Percentiles rank a stretch among this genome's conserved stretches.
Conservation (phyloP, 2,329 filamentous ascomycete species). For the Talaromyces sp. region DNA sequence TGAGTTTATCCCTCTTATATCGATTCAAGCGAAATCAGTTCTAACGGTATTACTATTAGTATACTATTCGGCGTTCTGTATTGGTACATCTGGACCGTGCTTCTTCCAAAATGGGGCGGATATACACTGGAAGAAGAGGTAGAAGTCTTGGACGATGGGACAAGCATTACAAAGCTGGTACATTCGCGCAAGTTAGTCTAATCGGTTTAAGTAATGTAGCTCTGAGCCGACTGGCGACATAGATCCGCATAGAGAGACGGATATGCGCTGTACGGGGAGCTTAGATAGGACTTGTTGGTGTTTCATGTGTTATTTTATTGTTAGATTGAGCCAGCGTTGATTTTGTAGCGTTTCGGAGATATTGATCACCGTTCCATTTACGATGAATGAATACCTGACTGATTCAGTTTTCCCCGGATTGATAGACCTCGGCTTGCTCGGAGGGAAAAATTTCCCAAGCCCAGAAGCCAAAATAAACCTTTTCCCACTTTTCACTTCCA, state of each 20-base stretch:
- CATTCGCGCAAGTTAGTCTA: constrained; percentile 11
- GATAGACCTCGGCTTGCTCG: neutral
- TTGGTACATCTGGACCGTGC: constrained; percentile 63
- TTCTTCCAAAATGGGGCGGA: constrained; percentile 54
- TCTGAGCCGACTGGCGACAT: neutral
- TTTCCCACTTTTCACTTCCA: neutral
- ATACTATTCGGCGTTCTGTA: constrained; percentile 57
- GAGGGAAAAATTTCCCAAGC: neutral
- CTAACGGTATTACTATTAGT: constrained; percentile 34
- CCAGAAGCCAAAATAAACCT: neutral
- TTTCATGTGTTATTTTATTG: neutral
- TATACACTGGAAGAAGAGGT: constrained; percentile 60
- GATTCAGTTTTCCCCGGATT: neutral
- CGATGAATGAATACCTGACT: neutral
- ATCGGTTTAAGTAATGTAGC: neutral
- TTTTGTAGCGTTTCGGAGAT: neutral
- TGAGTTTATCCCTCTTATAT: constrained; percentile 24
- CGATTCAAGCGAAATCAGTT: neutral
- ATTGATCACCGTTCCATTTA: neutral
- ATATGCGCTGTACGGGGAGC: neutral
- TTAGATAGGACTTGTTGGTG: neutral
- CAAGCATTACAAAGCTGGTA: constrained; percentile 56
- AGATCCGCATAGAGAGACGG: neutral
- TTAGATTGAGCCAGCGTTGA: neutral
- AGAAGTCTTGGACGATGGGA: constrained; percentile 60